Evolutionary conservation across 768 basidiomycete genomes (phyloP).

Genomic region (Mycena pura): DNA sequence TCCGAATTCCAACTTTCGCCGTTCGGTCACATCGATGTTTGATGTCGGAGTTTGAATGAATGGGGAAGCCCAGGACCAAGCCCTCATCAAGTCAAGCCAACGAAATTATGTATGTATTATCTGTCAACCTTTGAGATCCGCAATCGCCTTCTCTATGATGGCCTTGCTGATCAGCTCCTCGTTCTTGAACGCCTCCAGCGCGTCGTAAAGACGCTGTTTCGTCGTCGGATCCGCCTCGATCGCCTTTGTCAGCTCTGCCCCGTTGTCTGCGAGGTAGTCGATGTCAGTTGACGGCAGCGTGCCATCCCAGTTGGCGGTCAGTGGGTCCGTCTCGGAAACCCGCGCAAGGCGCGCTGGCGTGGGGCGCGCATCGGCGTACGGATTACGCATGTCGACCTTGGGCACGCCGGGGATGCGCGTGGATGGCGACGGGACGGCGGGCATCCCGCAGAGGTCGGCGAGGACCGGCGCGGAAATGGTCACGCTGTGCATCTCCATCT

Average conservation of each 20-base stretch:
- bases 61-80: too few relatives aligned
- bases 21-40: too few relatives aligned
- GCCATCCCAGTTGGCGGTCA: conserved; percentile 15
- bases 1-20: too few relatives aligned
- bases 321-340: conserved; percentile 13
- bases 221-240: conserved; percentile 40
- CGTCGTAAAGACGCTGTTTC: conserved; percentile 42
- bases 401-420: conserved; percentile 18
- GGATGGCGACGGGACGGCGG: conserved; percentile 13
- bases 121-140: neutral
- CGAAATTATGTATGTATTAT: too few relatives aligned
- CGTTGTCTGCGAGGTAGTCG: conserved; percentile 39
- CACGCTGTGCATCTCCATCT: conserved; percentile 25
- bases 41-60: too few relatives aligned
- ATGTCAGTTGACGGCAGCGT: conserved; percentile 17
- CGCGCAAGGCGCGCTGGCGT: conserved; percentile 15
- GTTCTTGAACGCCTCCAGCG: too few relatives aligned
- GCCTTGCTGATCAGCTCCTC: conserved; percentile 27
- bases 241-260: conserved; percentile 34
- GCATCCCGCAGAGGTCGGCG: conserved; percentile 12
- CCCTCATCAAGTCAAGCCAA: too few relatives aligned
- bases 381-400: conserved; percentile 11
- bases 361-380: conserved; percentile 9
- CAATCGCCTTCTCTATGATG: conserved; percentile 5
- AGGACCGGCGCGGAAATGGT: conserved; percentile 15